These are phyloP conservation scores for Cadophora luteo-olivacea DNA, from an alignment of 2,329 filamentous ascomycete genomes.

Conservation along the genomic window DNA sequence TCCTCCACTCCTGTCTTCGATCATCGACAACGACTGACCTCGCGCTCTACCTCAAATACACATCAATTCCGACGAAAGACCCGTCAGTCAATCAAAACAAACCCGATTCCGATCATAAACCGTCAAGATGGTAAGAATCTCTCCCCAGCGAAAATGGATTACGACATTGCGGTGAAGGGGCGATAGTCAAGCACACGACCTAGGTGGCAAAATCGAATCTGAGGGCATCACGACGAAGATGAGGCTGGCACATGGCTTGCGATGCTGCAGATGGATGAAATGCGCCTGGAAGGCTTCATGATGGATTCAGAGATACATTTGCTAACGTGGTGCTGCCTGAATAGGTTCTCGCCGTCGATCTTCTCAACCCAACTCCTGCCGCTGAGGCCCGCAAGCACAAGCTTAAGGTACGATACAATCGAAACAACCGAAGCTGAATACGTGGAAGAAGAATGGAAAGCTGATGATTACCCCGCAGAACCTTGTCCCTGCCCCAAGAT, in stretches of 20 bases:
- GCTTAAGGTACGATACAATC: slow-evolving; percentile 82
- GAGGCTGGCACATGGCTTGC: slow-evolving; percentile 10
- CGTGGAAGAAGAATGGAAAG: slow-evolving; percentile 11
- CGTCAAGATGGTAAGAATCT: slow-evolving; percentile 73
- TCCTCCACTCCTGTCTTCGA: slow-evolving; percentile 28
- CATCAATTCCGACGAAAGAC: slow-evolving; percentile 43
- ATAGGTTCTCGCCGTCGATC: slow-evolving; percentile 99
- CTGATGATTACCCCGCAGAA: slow-evolving; percentile 59
- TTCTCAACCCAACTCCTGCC: slow-evolving; percentile 97
- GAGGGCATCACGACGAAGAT: slow-evolving; percentile 18
- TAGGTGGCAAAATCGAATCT: slow-evolving; percentile 25
- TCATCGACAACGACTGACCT: slow-evolving; percentile 46
- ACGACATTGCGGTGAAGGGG: slow-evolving; percentile 34
- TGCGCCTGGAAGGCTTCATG: slow-evolving; percentile 28
- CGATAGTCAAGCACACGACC: slow-evolving; percentile 41
- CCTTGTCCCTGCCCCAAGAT: slow-evolving; percentile 94
- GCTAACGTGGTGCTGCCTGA: slow-evolving; percentile 54
- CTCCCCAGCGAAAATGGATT: slow-evolving; percentile 30
- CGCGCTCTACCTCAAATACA: slow-evolving; percentile 45
- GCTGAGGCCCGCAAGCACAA: slow-evolving; percentile 99
- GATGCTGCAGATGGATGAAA: slow-evolving; percentile 17
- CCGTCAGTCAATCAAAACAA: slow-evolving; percentile 43
- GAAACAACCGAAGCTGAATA: slow-evolving; percentile 17
- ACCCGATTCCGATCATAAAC: slow-evolving; percentile 53
- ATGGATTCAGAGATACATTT: slow-evolving; percentile 43